Conservation (phyloP, 257 asterid genomes). For the Przewalskia tangutica region DNA sequence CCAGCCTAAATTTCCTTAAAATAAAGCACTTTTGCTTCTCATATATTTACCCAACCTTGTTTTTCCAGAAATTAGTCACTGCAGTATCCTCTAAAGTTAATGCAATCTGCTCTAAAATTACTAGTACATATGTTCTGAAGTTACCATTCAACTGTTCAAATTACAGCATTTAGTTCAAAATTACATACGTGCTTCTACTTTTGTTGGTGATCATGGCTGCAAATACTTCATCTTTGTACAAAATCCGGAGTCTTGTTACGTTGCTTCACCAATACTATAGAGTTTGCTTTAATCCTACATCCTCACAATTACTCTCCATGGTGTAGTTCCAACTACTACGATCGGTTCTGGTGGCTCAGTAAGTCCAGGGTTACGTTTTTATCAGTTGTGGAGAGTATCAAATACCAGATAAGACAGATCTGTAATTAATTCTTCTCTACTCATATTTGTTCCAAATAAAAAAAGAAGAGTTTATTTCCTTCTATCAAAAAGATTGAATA, state of each 20-base stretch:
- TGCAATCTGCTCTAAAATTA: too few relatives aligned
- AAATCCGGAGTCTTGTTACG: slow-evolving; percentile 30
- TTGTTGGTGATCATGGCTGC: slow-evolving; percentile 11
- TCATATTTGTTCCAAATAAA: neutral
- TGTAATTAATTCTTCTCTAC: neutral
- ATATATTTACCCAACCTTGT: neutral
- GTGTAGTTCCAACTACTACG: slow-evolving; percentile 3
- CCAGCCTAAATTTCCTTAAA: neutral
- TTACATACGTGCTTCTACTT: too few relatives aligned
- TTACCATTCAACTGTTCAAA: neutral
- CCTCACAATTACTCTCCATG: slow-evolving; percentile 5
- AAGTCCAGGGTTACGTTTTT: slow-evolving; percentile 21
- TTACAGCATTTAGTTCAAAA: neutral
- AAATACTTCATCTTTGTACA: slow-evolving; percentile 37
- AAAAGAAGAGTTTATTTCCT: too few relatives aligned
- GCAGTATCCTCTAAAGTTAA: neutral
- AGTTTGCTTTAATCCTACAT: neutral
- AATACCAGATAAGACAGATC: neutral
- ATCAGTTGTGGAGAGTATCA: neutral
- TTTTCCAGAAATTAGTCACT: neutral
- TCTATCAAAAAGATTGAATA: neutral
- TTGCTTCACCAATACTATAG: slow-evolving; percentile 25
- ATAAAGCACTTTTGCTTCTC: neutral
- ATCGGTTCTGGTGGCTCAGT: slow-evolving; percentile 1
- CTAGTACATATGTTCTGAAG: too few relatives aligned